These are phyloP conservation scores for Eleusine indica DNA, from an alignment of 176 grass and related monocot genomes.

Conservation along the genomic window DNA sequence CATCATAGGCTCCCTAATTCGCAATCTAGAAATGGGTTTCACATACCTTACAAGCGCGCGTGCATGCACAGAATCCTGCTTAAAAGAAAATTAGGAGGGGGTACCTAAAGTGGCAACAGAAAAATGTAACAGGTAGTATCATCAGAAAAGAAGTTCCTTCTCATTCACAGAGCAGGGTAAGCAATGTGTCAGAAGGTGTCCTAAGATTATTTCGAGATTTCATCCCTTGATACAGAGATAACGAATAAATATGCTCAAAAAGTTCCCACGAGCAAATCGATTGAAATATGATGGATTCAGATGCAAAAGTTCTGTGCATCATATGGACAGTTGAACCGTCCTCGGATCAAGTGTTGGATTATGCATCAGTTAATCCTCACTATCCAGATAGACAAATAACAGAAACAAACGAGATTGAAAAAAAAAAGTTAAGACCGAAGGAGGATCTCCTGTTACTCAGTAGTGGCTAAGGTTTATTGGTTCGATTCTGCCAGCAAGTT, in stretches of 20 bases:
- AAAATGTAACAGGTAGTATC: background rate
- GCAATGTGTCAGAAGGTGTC: conserved; percentile 87
- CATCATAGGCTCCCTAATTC: conserved; percentile 52
- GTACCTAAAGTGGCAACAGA: no score
- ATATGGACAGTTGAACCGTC: conserved; percentile 21
- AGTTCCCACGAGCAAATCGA: background rate
- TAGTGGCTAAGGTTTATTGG: conserved; percentile 63
- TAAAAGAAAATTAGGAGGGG: background rate
- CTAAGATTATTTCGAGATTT: conserved; percentile 76
- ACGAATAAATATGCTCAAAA: no score
- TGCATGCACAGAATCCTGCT: no score
- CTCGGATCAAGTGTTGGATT: conserved; percentile 91
- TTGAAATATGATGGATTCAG: conserved; percentile 43
- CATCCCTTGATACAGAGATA: conserved; percentile 49
- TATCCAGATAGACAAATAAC: background rate
- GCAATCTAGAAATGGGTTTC: background rate
- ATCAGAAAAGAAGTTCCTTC: conserved; percentile 82
- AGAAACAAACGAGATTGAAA: background rate
- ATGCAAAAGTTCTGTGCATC: conserved; percentile 48
- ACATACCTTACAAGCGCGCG: background rate
- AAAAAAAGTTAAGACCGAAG: background rate
- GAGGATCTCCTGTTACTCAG: conserved; percentile 60
- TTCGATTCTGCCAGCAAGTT: conserved; percentile 98
- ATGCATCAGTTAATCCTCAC: conserved; percentile 58
- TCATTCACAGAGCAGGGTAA: conserved; percentile 60